Evolutionary conservation across 306 rosid species (phyloP).

Genomic region (Vigna reflexopilosa): DNA sequence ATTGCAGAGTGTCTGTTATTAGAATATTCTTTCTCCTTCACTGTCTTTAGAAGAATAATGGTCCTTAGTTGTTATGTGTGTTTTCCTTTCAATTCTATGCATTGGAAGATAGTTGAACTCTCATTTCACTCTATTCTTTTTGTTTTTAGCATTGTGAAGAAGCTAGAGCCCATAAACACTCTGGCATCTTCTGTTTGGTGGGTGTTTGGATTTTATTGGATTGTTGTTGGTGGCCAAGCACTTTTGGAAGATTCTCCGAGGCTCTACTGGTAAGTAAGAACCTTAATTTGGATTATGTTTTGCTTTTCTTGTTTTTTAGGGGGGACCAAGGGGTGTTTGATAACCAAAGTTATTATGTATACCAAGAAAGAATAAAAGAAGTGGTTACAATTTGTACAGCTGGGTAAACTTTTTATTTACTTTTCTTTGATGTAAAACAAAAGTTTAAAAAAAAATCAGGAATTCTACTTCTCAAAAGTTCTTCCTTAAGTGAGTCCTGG

Average conservation of each 20-base stretch:
- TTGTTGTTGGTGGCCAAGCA: conserved; percentile 80
- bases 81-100: conserved; percentile 23
- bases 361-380: conserved; percentile 19
- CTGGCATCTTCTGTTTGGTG: conserved; percentile 81
- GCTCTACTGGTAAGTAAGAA: conserved; percentile 81
- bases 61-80: conserved; percentile 11
- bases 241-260: conserved; percentile 86
- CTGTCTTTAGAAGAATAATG: conserved; percentile 25
- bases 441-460: background rate
- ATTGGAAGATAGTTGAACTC: conserved; percentile 30
- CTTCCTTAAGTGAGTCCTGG: background rate
- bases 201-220: conserved; percentile 88
- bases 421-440: background rate
- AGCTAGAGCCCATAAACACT: conserved; percentile 69
- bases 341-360: conserved; percentile 6
- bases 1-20: conserved; percentile 4
- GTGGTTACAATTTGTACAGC: background rate
- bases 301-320: background rate
- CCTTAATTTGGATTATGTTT: conserved; percentile 24
- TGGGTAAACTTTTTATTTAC: background rate
- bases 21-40: conserved; percentile 1
- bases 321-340: background rate
- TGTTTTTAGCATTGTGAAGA: conserved; percentile 65
- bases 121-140: conserved; percentile 28
- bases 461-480: background rate